phyloP scores from a whole-genome alignment of 495 filamentous ascomycete species.

The Aspergillus cavernicola region DNA sequence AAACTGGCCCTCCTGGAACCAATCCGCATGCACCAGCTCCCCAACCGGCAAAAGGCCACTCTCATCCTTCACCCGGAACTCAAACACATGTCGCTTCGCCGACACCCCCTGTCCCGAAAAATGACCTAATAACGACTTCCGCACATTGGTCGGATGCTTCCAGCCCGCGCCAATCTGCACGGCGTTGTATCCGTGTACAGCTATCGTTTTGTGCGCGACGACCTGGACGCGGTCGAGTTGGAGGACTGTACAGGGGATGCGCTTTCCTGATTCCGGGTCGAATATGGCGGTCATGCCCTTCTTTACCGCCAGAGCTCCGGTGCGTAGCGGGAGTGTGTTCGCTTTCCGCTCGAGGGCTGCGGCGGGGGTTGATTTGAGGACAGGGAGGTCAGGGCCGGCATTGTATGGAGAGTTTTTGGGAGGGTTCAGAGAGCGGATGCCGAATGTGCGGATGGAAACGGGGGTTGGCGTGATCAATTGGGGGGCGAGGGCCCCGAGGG shows the following conservation, averaged over 20 bases:
- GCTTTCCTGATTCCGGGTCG: slow-evolving; percentile 67
- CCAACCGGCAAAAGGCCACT: slow-evolving; percentile 71
- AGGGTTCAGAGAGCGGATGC: slow-evolving; percentile 48
- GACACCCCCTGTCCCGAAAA: slow-evolving; percentile 72
- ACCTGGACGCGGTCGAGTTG: slow-evolving; percentile 92
- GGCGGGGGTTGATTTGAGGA: slow-evolving; percentile 66
- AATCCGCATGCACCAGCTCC: slow-evolving; percentile 67
- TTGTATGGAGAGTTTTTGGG: slow-evolving; percentile 48
- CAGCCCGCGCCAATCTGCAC: slow-evolving; percentile 84
- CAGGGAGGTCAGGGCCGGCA: slow-evolving; percentile 39
- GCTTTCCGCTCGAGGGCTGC: slow-evolving; percentile 79
- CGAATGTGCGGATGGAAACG: slow-evolving; percentile 32
- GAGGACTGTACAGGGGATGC: slow-evolving; percentile 84
- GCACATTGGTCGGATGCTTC: slow-evolving; percentile 70
- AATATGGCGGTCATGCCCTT: slow-evolving; percentile 93
- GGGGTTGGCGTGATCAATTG: slow-evolving; percentile 18
- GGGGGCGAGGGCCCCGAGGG: slow-evolving; percentile 18
- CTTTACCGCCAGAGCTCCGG: slow-evolving; percentile 81
- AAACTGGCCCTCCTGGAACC: slow-evolving; percentile 87
- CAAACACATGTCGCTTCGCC: slow-evolving; percentile 75
- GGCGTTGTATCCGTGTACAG: slow-evolving; percentile 83
- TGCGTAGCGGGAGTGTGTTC: slow-evolving; percentile 70
- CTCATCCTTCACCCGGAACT: slow-evolving; percentile 77
- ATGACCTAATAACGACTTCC: slow-evolving; percentile 77
- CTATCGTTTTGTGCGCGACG: slow-evolving; percentile 73